Conservation (phyloP, 2,329 filamentous ascomycete species). For the Ophiosphaerella herpotricha region DNA sequence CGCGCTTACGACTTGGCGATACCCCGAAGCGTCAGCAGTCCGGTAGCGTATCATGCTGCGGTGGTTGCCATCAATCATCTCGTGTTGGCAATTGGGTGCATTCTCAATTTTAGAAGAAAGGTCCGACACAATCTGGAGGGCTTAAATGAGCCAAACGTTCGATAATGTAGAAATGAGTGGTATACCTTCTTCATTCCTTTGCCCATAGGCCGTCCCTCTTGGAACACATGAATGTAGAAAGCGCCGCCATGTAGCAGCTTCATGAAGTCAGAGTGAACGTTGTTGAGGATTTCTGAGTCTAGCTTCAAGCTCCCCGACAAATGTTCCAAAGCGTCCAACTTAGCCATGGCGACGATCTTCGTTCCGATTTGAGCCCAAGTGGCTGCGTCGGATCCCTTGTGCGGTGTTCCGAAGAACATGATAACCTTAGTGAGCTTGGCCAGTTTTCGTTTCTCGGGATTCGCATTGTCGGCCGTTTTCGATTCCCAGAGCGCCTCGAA, state of each 20-base stretch:
- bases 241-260: conserved; percentile 1
- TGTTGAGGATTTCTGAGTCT: conserved; percentile 8
- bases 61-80: conserved; percentile 12
- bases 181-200: conserved; percentile 8
- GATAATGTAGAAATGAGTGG: too few species aligned
- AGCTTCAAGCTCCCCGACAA: conserved; percentile 4
- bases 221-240: conserved; percentile 11
- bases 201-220: conserved; percentile 6
- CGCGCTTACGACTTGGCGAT: conserved; percentile 6
- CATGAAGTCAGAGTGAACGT: conserved; percentile 12
- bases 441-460: conserved; percentile 6
- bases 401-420: conserved; percentile 14
- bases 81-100: conserved; percentile 5
- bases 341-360: conserved; percentile 7
- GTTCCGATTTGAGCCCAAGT: conserved; percentile 7
- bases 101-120: conserved; percentile 11
- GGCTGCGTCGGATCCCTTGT: conserved; percentile 6
- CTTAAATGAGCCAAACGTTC: too few species aligned
- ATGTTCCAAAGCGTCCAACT: conserved; percentile 4
- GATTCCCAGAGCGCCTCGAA: conserved; percentile 12
- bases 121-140: conserved; percentile 3
- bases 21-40: conserved; percentile 7
- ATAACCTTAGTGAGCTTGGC: conserved; percentile 7
- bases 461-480: background rate
- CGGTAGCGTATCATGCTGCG: conserved; percentile 11